Percentiles rank a stretch among this genome's conserved stretches.
These are phyloP conservation scores for Pyrus communis DNA, from an alignment of 306 rosid genomes.

Conservation along the genomic window DNA sequence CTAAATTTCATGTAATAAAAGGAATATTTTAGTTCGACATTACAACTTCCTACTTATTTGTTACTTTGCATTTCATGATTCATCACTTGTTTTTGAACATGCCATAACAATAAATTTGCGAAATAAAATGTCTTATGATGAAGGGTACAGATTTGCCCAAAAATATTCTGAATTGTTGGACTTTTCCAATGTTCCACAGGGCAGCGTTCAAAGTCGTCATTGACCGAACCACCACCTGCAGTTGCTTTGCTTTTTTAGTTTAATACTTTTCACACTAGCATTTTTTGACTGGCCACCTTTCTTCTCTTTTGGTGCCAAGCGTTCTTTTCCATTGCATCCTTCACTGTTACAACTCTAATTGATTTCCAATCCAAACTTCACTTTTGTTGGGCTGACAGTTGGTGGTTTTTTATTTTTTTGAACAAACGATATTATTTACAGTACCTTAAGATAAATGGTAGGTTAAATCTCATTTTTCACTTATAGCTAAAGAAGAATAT, in stretches of 20 bases:
- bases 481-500: accelerated
- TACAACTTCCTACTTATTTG: no score
- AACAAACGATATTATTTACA: no score
- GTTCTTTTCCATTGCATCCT: not conserved
- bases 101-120: not conserved
- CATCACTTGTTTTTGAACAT: no score
- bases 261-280: not conserved
- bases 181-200: not conserved
- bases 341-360: not conserved
- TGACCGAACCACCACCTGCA: not conserved
- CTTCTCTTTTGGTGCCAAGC: not conserved
- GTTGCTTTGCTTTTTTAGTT: not conserved
- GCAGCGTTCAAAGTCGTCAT: not conserved
- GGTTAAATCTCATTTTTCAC: accelerated
- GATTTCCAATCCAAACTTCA: not conserved
- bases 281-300: not conserved
- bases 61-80: no score
- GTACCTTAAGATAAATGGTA: accelerated
- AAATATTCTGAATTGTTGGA: not conserved
- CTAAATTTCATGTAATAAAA: no score
- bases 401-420: not conserved
- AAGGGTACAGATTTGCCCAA: not conserved
- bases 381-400: not conserved
- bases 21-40: no score
- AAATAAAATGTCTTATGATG: not conserved